Evolutionary conservation across 2,329 filamentous ascomycete species (phyloP).

Genomic region (Mariannaea sp.): DNA sequence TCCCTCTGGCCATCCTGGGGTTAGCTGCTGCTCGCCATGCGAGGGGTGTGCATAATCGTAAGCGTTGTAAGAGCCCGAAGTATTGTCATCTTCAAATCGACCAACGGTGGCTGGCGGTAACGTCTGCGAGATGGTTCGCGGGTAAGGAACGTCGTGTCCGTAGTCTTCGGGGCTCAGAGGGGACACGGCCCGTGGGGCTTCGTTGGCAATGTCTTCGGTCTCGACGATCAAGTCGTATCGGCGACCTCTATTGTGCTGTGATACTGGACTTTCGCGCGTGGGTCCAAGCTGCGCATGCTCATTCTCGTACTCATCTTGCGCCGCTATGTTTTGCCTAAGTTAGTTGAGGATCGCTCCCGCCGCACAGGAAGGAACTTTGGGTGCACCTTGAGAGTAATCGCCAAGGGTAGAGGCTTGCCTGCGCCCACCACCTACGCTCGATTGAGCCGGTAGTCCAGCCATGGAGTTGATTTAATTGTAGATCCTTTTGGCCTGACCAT

Average conservation of each 20-base stretch:
- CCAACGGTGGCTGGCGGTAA: not conserved
- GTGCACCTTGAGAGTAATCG: slow-evolving; percentile 16
- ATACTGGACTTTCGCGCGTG: slow-evolving; percentile 15
- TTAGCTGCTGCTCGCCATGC: not conserved
- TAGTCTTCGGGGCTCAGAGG: slow-evolving; percentile 21
- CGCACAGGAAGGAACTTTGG: not conserved
- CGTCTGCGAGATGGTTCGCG: slow-evolving; percentile 6
- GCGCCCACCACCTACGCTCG: not conserved
- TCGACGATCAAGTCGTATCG: slow-evolving; percentile 18
- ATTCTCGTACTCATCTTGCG: slow-evolving; percentile 21
- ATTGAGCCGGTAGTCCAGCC: not conserved
- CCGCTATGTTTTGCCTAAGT: slow-evolving; percentile 10
- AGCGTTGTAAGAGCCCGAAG: slow-evolving; percentile 3
- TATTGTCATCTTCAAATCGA: slow-evolving; percentile 9
- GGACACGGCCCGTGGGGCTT: slow-evolving; percentile 6
- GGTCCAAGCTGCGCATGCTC: slow-evolving; percentile 9
- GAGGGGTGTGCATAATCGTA: slow-evolving; percentile 2
- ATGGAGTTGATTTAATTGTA: slow-evolving; percentile 4
- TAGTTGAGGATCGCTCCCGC: slow-evolving; percentile 2
- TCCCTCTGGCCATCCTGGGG: slow-evolving; percentile 10
- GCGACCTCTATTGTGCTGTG: slow-evolving; percentile 15
- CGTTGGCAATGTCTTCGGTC: slow-evolving; percentile 14
- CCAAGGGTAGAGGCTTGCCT: not conserved
- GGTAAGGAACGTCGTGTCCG: slow-evolving; percentile 3
- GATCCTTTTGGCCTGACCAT: not conserved